Base-by-base conservation (phyloP, 768 basidiomycete species). In the Cyclocybe cylindracea region DNA sequence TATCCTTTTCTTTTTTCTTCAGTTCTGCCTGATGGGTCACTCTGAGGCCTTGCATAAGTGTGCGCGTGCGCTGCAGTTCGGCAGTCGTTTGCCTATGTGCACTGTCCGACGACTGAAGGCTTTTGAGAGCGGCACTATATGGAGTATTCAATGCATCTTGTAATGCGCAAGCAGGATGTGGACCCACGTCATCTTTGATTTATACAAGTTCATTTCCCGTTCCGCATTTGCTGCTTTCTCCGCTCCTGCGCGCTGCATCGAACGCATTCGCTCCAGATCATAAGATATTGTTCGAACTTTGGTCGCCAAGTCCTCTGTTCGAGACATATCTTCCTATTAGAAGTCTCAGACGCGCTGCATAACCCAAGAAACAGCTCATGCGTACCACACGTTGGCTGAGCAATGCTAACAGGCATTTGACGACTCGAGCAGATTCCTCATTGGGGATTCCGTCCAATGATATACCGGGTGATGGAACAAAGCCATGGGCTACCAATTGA, bases 401-500 rank as follows among this genome's bases (percentile, higher is more conserved):
- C 78, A 94, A 78, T 2, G 78, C 77, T 5, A 92, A 70, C n/a
- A 94, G 58, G 66, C 90, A 92, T 66, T 89, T 91, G 3, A 86
- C 78, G 18, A 85, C 69, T 18, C 70, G 70, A 14, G 87, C 84
- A 13, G 78, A 73, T 33, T 87, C 78, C 3, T 76, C 64, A 43
- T 75, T 76, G 0, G 81, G 75, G 10, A 87, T 67, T 0, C 87
- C 86, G 0, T 89, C 87, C 35, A 94, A 71, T 10, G 75, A 82
- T 14, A 94, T 68, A 0, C 91, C 91, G 0, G 85, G 83, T 1
- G 77, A 61, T 8, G 80, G 61, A 1, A 79, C 69, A 58, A 89
- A 94, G 7, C 92, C 92, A 70, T 94, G 91, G 2, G 91, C 86
- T 43, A 90, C 69, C 5, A 94, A 79, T 58, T 94, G 92, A 14